Evolutionary conservation across 257 asterid species (phyloP).

Genomic region (Eucommia ulmoides): DNA sequence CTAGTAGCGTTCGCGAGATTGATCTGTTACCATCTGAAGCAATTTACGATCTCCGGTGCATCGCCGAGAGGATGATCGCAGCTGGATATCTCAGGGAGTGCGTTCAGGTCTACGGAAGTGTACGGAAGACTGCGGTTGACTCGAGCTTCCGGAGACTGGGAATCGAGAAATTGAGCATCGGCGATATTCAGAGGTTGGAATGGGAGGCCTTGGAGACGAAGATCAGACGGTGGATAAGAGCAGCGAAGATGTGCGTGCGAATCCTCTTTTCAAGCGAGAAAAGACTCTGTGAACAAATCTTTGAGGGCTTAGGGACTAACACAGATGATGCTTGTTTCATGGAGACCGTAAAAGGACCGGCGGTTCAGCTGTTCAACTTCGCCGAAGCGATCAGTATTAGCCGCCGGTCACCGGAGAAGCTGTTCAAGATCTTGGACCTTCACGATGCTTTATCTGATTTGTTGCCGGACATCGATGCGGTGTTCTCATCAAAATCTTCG

Average conservation of each 20-base stretch:
- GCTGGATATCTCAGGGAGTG: slow-evolving; percentile 69
- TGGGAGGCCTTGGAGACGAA: slow-evolving; percentile 74
- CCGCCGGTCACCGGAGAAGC: slow-evolving; percentile 69
- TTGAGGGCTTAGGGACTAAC: slow-evolving; percentile 43
- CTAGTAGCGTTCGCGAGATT: slow-evolving; percentile 52
- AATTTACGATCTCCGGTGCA: slow-evolving; percentile 58
- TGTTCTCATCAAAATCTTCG: slow-evolving; percentile 53
- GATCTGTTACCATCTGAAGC: slow-evolving; percentile 69
- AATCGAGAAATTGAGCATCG: slow-evolving; percentile 64
- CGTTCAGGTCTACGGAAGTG: slow-evolving; percentile 75
- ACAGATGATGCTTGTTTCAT: slow-evolving; percentile 58
- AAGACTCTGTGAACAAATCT: slow-evolving; percentile 66
- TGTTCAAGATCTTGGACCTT: slow-evolving; percentile 83
- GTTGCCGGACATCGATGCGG: slow-evolving; percentile 60
- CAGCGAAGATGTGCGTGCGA: slow-evolving; percentile 58
- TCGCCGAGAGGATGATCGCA: slow-evolving; percentile 72
- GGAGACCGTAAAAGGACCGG: slow-evolving; percentile 85
- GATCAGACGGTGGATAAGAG: slow-evolving; percentile 80
- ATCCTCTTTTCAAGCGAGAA: slow-evolving; percentile 71
- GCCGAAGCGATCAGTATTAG: slow-evolving; percentile 85
- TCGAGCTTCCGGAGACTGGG: slow-evolving; percentile 41
- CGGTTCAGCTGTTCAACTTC: slow-evolving; percentile 68
- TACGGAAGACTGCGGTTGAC: slow-evolving; percentile 57
- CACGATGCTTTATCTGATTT: slow-evolving; percentile 68
- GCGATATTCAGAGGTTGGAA: slow-evolving; percentile 78